Conservation (phyloP, 805 yeast genomes). For the Yamadazyma sp. region DNA sequence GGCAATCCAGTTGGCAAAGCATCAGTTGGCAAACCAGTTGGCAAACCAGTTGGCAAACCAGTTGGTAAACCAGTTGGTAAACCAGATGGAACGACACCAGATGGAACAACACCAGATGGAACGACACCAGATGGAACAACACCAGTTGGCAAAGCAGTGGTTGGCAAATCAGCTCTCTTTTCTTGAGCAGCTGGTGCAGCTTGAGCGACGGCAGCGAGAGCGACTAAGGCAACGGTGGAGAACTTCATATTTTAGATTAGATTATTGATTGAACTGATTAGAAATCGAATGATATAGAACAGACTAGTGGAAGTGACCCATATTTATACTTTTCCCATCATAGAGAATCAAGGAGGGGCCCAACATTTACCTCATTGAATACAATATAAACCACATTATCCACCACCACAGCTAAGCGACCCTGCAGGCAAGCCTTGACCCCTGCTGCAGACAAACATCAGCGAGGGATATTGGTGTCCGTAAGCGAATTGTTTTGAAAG, state of each 20-base stretch:
- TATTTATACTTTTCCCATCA: conserved; percentile 3
- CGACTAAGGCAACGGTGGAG: conserved; percentile 12
- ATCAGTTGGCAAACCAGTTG: conserved; percentile 8
- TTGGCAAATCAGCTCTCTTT: conserved; percentile 14
- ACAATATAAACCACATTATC: too few relatives aligned
- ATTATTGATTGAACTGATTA: conserved; percentile 1
- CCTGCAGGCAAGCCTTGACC: too few relatives aligned
- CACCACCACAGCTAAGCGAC: too few relatives aligned
- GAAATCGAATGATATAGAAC: neutral
- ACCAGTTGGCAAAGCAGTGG: conserved; percentile 12
- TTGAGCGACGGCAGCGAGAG: conserved; percentile 12
- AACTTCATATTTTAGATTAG: conserved; percentile 11
- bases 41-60: conserved; percentile 8
- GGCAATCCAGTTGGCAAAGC: conserved; percentile 8
- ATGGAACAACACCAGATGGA: conserved; percentile 6
- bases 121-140: conserved; percentile 5
- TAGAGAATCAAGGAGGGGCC: too few relatives aligned
- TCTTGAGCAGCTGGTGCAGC: conserved; percentile 19
- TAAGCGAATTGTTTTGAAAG: too few relatives aligned
- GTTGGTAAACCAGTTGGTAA: conserved; percentile 12
- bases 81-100: conserved; percentile 6
- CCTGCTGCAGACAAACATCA: too few relatives aligned
- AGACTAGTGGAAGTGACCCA: neutral
- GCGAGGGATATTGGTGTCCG: too few relatives aligned
- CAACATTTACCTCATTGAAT: too few relatives aligned